phyloP scores from a whole-genome alignment of 139 green algal genomes.

The Picochlorum sp. region DNA sequence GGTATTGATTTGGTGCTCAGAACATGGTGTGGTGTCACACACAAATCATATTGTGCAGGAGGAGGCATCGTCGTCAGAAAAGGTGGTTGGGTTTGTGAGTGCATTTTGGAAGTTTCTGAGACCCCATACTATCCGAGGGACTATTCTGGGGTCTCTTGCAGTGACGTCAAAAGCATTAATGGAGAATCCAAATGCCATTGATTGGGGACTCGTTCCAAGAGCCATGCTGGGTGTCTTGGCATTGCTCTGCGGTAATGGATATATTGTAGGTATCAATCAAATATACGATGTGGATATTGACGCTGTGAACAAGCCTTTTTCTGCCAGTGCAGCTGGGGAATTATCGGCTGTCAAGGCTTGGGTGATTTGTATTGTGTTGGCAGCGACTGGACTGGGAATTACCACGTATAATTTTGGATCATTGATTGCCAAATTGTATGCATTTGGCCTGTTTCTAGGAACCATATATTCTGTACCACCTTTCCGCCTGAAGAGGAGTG shows the following conservation, averaged over 20 bases:
- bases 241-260: conserved; percentile 94
- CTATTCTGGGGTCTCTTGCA: conserved; percentile 76
- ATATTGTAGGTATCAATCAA: conserved; percentile 98
- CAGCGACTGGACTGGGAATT: conserved; percentile 63
- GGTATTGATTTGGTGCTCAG: too few relatives aligned
- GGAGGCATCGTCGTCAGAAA: conserved; percentile 8
- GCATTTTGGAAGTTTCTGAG: conserved; percentile 98
- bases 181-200: conserved; percentile 59
- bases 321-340: conserved; percentile 81
- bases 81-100: conserved; percentile 46
- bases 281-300: conserved; percentile 95
- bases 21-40: too few relatives aligned
- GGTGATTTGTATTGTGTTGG: conserved; percentile 61
- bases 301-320: conserved; percentile 98
- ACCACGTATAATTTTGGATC: conserved; percentile 71
- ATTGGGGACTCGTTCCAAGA: conserved; percentile 80
- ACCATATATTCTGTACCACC: conserved; percentile 95
- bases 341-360: conserved; percentile 55
- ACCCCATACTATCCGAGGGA: conserved; percentile 90
- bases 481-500: conserved; percentile 87
- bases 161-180: conserved; percentile 63
- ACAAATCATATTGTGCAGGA: neutral
- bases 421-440: conserved; percentile 84
- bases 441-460: conserved; percentile 85
- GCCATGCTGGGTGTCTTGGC: conserved; percentile 79